Conservation (phyloP, 352 stramenopile genomes). For the Plasmopara viticola region DNA sequence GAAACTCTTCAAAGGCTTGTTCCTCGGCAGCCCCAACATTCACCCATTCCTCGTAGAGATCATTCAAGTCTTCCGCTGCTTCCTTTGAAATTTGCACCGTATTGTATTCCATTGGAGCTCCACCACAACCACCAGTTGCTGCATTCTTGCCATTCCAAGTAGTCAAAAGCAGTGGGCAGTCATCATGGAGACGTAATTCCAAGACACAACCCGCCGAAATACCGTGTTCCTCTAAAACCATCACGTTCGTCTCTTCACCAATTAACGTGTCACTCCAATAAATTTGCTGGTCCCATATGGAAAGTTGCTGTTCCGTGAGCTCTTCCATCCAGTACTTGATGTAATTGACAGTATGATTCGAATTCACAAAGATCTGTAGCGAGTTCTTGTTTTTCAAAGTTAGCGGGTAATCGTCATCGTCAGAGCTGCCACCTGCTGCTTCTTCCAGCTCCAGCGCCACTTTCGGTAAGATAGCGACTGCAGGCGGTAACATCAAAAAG, state of each 20-base stretch:
- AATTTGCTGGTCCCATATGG: slow-evolving; percentile 76
- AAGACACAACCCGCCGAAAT: slow-evolving; percentile 59
- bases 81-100: slow-evolving; percentile 82
- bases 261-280: slow-evolving; percentile 74
- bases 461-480: slow-evolving; percentile 55
- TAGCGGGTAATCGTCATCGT: slow-evolving; percentile 20
- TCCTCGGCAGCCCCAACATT: slow-evolving; percentile 53
- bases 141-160: slow-evolving; percentile 56
- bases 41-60: slow-evolving; percentile 61
- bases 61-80: slow-evolving; percentile 66
- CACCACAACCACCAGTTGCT: slow-evolving; percentile 17
- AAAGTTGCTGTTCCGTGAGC: slow-evolving; percentile 69
- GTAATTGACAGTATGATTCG: slow-evolving; percentile 68
- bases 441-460: slow-evolving; percentile 71
- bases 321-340: slow-evolving; percentile 83
- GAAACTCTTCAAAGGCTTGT: slow-evolving; percentile 45
- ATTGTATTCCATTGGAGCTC: slow-evolving; percentile 52
- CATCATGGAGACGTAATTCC: slow-evolving; percentile 68
- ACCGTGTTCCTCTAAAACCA: slow-evolving; percentile 67
- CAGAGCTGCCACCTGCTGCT: slow-evolving; percentile 20
- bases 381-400: slow-evolving; percentile 19
- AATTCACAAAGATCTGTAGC: slow-evolving; percentile 55
- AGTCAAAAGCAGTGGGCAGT: slow-evolving; percentile 61
- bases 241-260: slow-evolving; percentile 63
- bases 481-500: slow-evolving; percentile 53